phyloP scores from a whole-genome alignment of 306 rosid species.

The Cicer bijugum region DNA sequence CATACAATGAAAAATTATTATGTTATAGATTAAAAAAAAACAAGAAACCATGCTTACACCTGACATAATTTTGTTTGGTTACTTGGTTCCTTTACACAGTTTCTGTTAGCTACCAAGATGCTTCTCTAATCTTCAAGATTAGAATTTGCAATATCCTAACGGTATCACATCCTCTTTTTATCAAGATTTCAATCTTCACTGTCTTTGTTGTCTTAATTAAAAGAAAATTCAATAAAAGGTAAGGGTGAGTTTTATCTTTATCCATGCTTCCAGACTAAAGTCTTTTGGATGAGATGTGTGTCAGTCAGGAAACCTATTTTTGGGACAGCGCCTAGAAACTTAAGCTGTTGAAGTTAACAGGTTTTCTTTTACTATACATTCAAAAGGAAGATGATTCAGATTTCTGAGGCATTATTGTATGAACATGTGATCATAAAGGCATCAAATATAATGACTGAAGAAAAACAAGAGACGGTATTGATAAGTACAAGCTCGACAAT shows the following conservation, averaged over 20 bases:
- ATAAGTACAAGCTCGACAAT: background rate
- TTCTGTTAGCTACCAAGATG: too few species aligned
- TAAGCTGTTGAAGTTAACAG: background rate
- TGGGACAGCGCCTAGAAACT: slow-evolving; percentile 19
- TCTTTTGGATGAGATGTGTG: background rate
- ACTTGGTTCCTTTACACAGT: background rate
- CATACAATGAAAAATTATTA: background rate
- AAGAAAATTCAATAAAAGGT: background rate
- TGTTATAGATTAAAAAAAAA: slow-evolving; percentile 10
- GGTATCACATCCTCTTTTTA: background rate
- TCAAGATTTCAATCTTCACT: background rate
- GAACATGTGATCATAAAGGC: slow-evolving; percentile 23
- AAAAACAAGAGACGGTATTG: background rate
- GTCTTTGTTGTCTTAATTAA: slow-evolving; percentile 9
- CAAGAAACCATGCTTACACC: background rate
- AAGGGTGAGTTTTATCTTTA: background rate
- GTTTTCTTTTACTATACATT: slow-evolving; percentile 11
- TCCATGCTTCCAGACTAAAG: slow-evolving; percentile 29
- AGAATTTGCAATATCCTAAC: too few species aligned
- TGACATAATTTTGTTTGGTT: background rate
- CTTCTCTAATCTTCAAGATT: too few species aligned
- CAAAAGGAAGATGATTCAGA: slow-evolving; percentile 19
- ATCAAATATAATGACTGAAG: background rate
- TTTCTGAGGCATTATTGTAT: slow-evolving; percentile 6
- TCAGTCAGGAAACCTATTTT: slow-evolving; percentile 14